Conservation (phyloP, 306 rosid species). For the Arachis hypogaea region DNA sequence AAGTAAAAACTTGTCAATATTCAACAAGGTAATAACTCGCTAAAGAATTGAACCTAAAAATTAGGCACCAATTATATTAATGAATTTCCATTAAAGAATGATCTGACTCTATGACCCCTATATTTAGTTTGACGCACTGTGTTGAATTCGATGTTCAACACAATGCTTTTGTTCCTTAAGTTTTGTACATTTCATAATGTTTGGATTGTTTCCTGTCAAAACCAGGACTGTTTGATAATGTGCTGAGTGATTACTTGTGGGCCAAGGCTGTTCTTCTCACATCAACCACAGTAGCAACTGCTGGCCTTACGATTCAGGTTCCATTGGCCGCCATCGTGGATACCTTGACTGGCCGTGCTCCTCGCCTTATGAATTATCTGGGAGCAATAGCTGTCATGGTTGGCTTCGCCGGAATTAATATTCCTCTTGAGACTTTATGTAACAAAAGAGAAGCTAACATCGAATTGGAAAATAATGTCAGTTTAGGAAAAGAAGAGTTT, state of each 20-base stretch:
- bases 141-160: not conserved
- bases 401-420: constrained; percentile 85
- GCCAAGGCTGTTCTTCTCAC: constrained; percentile 98
- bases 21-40: not conserved
- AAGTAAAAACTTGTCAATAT: not conserved
- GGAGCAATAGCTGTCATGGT: constrained; percentile 86
- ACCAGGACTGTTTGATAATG: constrained; percentile 89
- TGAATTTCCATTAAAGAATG: constrained; percentile 3
- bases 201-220: constrained; percentile 21
- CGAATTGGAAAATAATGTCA: constrained; percentile 48
- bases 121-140: not conserved
- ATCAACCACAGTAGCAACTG: constrained; percentile 92
- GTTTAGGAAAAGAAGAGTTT: constrained; percentile 33
- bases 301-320: constrained; percentile 94
- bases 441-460: constrained; percentile 47
- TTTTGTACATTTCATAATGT: constrained; percentile 30
- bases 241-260: constrained; percentile 94
- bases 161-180: not conserved
- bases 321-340: constrained; percentile 94
- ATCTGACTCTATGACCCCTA: not conserved
- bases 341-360: constrained; percentile 74
- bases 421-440: constrained; percentile 61
- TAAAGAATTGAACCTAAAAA: constrained; percentile 6
- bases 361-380: constrained; percentile 73
- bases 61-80: not conserved